Evolutionary conservation across 768 basidiomycete genomes (phyloP).

Genomic region (Solioccasus polychromus): DNA sequence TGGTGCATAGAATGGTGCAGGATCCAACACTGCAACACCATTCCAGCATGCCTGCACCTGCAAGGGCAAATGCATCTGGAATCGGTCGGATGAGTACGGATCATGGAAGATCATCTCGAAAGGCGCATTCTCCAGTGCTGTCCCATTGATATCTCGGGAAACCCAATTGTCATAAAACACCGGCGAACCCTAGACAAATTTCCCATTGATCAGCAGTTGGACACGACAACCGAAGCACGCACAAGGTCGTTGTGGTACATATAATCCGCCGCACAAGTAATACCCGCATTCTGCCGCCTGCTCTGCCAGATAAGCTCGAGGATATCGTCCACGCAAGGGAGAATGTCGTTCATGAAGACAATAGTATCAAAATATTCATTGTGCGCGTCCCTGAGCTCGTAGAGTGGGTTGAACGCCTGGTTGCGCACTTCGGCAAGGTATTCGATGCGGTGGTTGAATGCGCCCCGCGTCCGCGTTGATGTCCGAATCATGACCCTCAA

Average conservation of each 20-base stretch:
- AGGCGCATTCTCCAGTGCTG: conserved; percentile 95
- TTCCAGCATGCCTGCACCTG: conserved; percentile 99
- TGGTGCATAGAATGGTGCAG: conserved; percentile 90
- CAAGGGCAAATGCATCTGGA: conserved; percentile 88
- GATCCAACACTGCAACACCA: conserved; percentile 92
- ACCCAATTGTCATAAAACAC: conserved; percentile 99
- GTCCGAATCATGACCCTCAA: conserved; percentile 92
- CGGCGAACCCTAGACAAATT: conserved; percentile 60
- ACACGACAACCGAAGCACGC: conserved; percentile 24
- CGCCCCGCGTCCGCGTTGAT: conserved; percentile 87
- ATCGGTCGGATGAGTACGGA: conserved; percentile 66
- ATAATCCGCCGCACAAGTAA: conserved; percentile 97
- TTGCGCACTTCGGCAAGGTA: conserved; percentile 99
- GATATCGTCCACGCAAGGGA: conserved; percentile 96
- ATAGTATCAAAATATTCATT: conserved; percentile 96
- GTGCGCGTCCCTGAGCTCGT: conserved; percentile 88
- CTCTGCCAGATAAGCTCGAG: conserved; percentile 98
- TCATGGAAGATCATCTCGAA: conserved; percentile 96
- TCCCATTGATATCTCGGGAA: conserved; percentile 97
- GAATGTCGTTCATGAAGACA: conserved; percentile 99
- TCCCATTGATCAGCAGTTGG: not conserved
- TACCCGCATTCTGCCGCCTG: conserved; percentile 90
- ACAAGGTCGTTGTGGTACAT: conserved; percentile 98
- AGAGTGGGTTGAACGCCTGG: conserved; percentile 91
- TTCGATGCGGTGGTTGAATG: conserved; percentile 99